Evolutionary conservation across 495 filamentous ascomycete genomes (phyloP).

Genomic region (Daldinia decipiens): DNA sequence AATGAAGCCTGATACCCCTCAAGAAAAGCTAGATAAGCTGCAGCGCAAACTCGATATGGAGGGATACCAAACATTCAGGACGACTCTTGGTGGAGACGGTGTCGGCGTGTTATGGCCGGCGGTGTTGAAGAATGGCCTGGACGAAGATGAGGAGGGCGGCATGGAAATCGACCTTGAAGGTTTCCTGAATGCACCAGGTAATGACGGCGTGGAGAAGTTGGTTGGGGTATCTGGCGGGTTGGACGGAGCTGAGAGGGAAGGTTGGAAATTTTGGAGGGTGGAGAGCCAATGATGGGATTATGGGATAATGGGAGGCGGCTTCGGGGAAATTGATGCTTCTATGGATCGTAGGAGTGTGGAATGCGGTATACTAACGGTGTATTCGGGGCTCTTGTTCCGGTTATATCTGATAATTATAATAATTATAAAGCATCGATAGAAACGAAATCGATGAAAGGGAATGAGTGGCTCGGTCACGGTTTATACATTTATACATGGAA

Average conservation of each 20-base stretch:
- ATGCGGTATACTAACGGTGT: neutral
- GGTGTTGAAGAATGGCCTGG: constrained; percentile 76
- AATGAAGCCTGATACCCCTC: constrained; percentile 68
- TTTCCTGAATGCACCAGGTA: constrained; percentile 83
- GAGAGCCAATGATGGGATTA: constrained; percentile 51
- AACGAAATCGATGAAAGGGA: constrained; percentile 4
- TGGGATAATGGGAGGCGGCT: neutral
- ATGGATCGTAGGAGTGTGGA: constrained; percentile 1
- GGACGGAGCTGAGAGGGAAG: constrained; percentile 69
- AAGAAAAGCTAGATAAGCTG: constrained; percentile 65
- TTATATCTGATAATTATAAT: neutral
- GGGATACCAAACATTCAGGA: constrained; percentile 83
- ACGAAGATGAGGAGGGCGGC: constrained; percentile 75
- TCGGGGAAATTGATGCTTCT: neutral
- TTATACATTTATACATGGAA: neutral
- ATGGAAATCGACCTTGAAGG: constrained; percentile 94
- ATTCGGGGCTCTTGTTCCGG: constrained; percentile 11
- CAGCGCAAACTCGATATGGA: constrained; percentile 75
- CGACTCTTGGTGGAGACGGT: constrained; percentile 88
- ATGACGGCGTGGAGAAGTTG: constrained; percentile 80
- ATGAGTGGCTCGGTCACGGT: neutral
- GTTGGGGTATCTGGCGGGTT: constrained; percentile 69
- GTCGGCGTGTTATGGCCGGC: constrained; percentile 94
- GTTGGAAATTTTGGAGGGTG: constrained; percentile 95
- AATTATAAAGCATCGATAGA: constrained; percentile 15